Evolutionary conservation across 2,329 filamentous ascomycete species (phyloP), one percentile per base, ranked within the genome.

Genomic region (Fusarium guadeloupense): DNA sequence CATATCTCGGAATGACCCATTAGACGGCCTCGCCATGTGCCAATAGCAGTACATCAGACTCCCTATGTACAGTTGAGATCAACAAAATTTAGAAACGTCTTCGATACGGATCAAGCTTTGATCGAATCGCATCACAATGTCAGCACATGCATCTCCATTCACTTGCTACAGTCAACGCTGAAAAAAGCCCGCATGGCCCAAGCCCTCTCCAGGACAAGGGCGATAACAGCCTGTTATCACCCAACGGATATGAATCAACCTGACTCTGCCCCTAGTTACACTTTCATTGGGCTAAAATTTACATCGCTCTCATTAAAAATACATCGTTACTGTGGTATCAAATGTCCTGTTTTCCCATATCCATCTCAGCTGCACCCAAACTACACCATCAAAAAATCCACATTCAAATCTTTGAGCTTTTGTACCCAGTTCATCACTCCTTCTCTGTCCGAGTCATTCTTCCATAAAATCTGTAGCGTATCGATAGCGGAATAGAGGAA

Each of bases 401-500:
- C 66, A 12, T 74, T 67, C 9, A 75, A 70, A n/a, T 76, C 73
- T 50, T 74, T 80, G 16, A 82, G 62, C 16, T 73, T 74, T 52
- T 78, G 74, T 8, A 82, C 64, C 80, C 80, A 82, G 17, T 75
- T 76, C 48, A 62, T 69, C 6, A 62, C 60, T 1, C 50, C 53
- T 9, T 64, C 59, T 1, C 60, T 67, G 4, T 72, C 61, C 2
- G 70, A 71, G 8, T 78, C 75, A 19, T 74, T 60, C 14, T 63
- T 65, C 80, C 80, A 82, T 1, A 83, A 73, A 3, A 76, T 68
- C 28, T 76, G 72, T 41, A 83, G 59, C 14, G 76, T 78, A 31
- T 80, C 75, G 60, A 79, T 76, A 4, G 79, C 78, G 2, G 79
- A 80, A 38, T 77, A 73, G 4, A 82, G 67, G 46, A 83, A 83